Conservation (phyloP, 202 grass and related monocot species). For the Setaria viridis region DNA sequence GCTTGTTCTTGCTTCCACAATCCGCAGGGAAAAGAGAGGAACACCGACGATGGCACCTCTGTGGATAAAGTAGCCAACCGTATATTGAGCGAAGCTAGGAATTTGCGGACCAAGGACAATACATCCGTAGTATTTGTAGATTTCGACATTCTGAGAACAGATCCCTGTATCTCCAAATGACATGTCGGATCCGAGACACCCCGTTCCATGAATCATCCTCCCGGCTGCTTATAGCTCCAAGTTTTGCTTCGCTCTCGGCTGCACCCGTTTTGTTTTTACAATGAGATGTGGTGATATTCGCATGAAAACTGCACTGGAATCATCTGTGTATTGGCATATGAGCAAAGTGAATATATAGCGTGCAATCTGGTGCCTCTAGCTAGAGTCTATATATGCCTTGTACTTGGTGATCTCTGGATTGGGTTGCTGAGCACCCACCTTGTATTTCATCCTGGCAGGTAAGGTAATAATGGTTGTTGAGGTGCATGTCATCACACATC, state of each 20-base stretch:
- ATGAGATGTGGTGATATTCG: background rate
- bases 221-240: slow-evolving; percentile 24
- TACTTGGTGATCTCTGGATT: background rate
- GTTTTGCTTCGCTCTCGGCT: slow-evolving; percentile 29
- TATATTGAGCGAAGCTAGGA: slow-evolving; percentile 70
- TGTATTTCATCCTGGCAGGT: background rate
- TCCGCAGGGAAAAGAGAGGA: slow-evolving; percentile 60
- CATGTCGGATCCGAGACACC: slow-evolving; percentile 25
- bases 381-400: background rate
- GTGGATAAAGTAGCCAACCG: slow-evolving; percentile 60
- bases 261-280: background rate
- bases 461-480: background rate
- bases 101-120: slow-evolving; percentile 76
- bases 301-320: background rate
- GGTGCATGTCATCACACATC: background rate
- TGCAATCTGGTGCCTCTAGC: background rate
- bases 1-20: background rate
- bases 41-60: slow-evolving; percentile 17
- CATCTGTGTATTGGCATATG: background rate
- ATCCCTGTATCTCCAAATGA: slow-evolving; percentile 59
- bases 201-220: slow-evolving; percentile 1
- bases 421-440: background rate
- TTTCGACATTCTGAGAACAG: slow-evolving; percentile 74
- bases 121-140: slow-evolving; percentile 89
- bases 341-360: background rate